Conservation (phyloP, 768 basidiomycete genomes). For the Rossbeevera mucosa region DNA sequence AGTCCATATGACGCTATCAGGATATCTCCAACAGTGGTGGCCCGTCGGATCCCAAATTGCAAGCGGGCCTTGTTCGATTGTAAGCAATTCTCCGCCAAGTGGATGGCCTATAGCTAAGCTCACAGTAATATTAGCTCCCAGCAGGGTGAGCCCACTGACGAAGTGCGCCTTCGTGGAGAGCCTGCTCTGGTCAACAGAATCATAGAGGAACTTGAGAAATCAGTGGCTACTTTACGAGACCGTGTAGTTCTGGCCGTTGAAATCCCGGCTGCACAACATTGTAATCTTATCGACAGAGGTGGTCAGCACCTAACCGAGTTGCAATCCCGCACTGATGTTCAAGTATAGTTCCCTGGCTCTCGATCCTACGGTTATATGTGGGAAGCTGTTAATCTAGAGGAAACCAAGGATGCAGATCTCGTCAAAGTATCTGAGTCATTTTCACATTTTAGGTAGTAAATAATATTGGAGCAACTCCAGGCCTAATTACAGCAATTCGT, state of each 20-base stretch:
- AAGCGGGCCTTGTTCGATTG: slow-evolving; percentile 91
- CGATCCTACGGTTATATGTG: slow-evolving; percentile 80
- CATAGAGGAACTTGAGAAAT: slow-evolving; percentile 80
- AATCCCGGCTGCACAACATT: slow-evolving; percentile 78
- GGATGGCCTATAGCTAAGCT: neutral
- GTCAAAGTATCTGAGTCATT: slow-evolving; percentile 83
- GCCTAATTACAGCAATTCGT: neutral
- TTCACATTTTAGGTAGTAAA: neutral
- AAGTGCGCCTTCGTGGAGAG: slow-evolving; percentile 91
- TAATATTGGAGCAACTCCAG: neutral
- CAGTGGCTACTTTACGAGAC: slow-evolving; percentile 63
- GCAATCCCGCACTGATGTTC: slow-evolving; percentile 73
- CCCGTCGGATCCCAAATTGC: slow-evolving; percentile 73
- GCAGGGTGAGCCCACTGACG: slow-evolving; percentile 73
- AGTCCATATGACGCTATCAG: too few species aligned
- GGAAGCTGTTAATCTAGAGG: slow-evolving; percentile 69
- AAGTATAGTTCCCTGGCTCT: slow-evolving; percentile 95
- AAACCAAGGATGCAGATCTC: slow-evolving; percentile 66
- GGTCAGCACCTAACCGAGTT: slow-evolving; percentile 85
- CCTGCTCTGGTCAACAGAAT: slow-evolving; percentile 76
- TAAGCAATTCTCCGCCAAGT: slow-evolving; percentile 36
- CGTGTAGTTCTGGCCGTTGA: slow-evolving; percentile 81
- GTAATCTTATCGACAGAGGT: slow-evolving; percentile 88
- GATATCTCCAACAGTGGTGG: too few species aligned
- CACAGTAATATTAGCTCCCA: slow-evolving; percentile 62